These are phyloP conservation scores for Macaranga tanarius DNA, from an alignment of 441 rosid genomes.

Conservation along the genomic window DNA sequence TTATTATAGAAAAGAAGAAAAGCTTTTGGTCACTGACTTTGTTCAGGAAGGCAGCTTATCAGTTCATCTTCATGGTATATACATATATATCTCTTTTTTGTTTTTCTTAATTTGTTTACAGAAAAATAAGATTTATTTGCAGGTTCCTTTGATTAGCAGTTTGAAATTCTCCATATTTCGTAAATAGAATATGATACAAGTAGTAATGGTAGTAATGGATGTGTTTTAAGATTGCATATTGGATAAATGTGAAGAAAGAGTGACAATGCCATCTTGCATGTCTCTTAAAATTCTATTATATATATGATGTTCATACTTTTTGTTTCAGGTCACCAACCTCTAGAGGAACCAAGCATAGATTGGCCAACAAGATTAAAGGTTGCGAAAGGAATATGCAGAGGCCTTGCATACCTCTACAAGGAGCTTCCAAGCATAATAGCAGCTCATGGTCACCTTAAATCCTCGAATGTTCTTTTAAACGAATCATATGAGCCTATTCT, in stretches of 20 bases:
- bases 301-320: not conserved
- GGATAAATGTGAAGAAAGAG: no score
- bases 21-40: slow-evolving; percentile 66
- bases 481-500: slow-evolving; percentile 56
- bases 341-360: slow-evolving; percentile 52
- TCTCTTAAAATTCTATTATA: not conserved
- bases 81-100: no score
- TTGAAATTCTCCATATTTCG: no score
- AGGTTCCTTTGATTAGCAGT: no score
- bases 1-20: slow-evolving; percentile 89
- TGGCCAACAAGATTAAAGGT: slow-evolving; percentile 72
- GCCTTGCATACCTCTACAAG: slow-evolving; percentile 58
- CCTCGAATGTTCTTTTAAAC: slow-evolving; percentile 73
- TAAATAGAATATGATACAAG: no score
- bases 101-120: no score
- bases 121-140: no score
- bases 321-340: slow-evolving; percentile 54
- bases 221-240: no score
- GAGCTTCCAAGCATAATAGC: slow-evolving; percentile 59
- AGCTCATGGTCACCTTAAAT: slow-evolving; percentile 96
- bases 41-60: slow-evolving; percentile 71
- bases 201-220: no score
- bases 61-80: slow-evolving; percentile 73
- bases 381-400: slow-evolving; percentile 72
- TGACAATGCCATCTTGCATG: no score